Conservation (phyloP, 805 yeast genomes). For the Kluyveromyces starmeri region DNA sequence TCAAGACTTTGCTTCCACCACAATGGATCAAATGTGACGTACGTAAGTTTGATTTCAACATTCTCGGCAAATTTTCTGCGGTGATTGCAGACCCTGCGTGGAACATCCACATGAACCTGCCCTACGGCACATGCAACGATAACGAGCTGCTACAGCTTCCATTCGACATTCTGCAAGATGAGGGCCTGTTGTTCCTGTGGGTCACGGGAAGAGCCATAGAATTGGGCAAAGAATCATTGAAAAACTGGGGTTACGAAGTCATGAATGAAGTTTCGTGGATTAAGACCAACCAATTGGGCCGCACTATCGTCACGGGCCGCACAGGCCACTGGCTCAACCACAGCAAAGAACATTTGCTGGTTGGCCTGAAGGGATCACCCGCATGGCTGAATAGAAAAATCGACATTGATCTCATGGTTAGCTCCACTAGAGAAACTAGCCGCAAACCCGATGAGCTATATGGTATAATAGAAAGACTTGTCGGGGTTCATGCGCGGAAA, state of each 20-base stretch:
- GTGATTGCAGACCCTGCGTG: slow-evolving; percentile 93
- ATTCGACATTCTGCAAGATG: slow-evolving; percentile 63
- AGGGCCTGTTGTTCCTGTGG: slow-evolving; percentile 82
- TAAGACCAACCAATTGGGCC: slow-evolving; percentile 75
- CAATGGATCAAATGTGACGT: slow-evolving; percentile 91
- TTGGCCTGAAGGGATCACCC: slow-evolving; percentile 79
- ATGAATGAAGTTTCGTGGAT: slow-evolving; percentile 84
- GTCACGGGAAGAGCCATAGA: slow-evolving; percentile 94
- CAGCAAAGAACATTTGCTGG: slow-evolving; percentile 81
- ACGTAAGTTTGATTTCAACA: slow-evolving; percentile 55
- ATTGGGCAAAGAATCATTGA: slow-evolving; percentile 67
- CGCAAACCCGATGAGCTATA: slow-evolving; percentile 89
- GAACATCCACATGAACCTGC: slow-evolving; percentile 87
- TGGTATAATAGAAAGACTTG: slow-evolving; percentile 76
- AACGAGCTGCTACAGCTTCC: slow-evolving; percentile 61
- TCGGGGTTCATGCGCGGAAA: slow-evolving; percentile 67
- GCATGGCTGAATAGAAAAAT: slow-evolving; percentile 56
- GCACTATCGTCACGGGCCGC: slow-evolving; percentile 90
- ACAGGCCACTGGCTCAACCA: slow-evolving; percentile 98
- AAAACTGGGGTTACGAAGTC: slow-evolving; percentile 74
- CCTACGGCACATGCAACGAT: slow-evolving; percentile 72
- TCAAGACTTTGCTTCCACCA: slow-evolving; percentile 38
- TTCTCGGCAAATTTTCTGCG: slow-evolving; percentile 73
- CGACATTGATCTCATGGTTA: slow-evolving; percentile 71
- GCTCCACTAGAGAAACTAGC: slow-evolving; percentile 79